Percentiles rank a stretch among this genome's conserved stretches.
These are phyloP conservation scores for Saccharum hybrid DNA, from an alignment of 202 grass and related monocot genomes.

Conservation along the genomic window DNA sequence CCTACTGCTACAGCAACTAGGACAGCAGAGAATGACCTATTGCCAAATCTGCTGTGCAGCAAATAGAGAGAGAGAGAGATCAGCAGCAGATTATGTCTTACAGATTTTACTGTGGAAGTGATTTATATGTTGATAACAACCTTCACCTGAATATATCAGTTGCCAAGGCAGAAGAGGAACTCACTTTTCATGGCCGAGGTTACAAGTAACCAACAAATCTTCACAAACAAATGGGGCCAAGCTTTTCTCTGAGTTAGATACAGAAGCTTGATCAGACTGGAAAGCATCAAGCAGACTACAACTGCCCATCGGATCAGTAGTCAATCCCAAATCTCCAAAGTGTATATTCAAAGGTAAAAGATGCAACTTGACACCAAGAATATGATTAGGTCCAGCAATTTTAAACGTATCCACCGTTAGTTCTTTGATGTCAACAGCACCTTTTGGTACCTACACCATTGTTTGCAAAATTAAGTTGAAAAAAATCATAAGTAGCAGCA, in stretches of 20 bases:
- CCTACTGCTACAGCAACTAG: too few species aligned
- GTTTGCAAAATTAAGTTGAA: not conserved
- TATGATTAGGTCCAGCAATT: conserved; percentile 75
- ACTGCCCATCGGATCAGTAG: conserved; percentile 51
- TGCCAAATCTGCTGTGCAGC: too few species aligned
- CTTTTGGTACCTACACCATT: conserved; percentile 74
- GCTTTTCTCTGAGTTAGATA: conserved; percentile 57
- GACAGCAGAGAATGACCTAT: too few species aligned
- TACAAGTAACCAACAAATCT: conserved; percentile 74
- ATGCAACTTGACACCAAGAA: conserved; percentile 81
- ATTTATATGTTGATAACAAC: conserved; percentile 15
- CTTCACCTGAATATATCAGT: conserved; percentile 42
- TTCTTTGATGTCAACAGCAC: conserved; percentile 82
- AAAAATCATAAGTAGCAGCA: conserved; percentile 38
- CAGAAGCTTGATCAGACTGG: conserved; percentile 65
- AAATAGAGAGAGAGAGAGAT: too few species aligned
- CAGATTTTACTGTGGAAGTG: not conserved
- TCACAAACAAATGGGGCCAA: conserved; percentile 73
- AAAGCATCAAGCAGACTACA: conserved; percentile 70
- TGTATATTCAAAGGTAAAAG: conserved; percentile 76
- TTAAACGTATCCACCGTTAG: conserved; percentile 82
- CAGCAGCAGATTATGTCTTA: too few species aligned
- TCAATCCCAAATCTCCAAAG: conserved; percentile 66
- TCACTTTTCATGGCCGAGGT: conserved; percentile 89
- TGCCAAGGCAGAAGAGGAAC: conserved; percentile 47